These are phyloP conservation scores for sunflower (Helianthus annuus) DNA, from an alignment of 129 eudicot genomes.

Conservation along the genomic window DNA sequence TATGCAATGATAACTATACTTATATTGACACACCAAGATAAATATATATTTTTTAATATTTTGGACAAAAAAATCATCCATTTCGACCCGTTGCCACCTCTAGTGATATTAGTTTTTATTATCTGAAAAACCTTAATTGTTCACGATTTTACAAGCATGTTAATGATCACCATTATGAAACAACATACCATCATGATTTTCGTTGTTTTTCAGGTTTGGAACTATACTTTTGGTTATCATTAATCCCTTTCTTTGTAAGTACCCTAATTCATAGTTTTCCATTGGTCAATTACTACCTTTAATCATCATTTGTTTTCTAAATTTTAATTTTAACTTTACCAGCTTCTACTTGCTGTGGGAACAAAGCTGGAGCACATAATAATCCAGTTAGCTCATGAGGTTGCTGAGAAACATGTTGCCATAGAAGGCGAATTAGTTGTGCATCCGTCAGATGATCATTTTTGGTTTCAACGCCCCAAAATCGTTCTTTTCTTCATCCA, in stretches of 20 bases:
- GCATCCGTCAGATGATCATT: slow-evolving; percentile 71
- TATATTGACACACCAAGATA: too few relatives aligned
- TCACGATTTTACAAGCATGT: too few relatives aligned
- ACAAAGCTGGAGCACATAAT: slow-evolving; percentile 77
- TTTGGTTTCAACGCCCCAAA: slow-evolving; percentile 70
- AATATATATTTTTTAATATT: too few relatives aligned
- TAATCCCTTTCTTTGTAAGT: slow-evolving; percentile 67
- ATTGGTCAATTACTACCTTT: not conserved
- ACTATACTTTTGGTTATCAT: slow-evolving; percentile 74
- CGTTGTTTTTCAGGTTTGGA: slow-evolving; percentile 63
- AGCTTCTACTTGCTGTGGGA: slow-evolving; percentile 75
- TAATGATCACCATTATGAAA: too few relatives aligned
- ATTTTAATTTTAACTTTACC: not conserved
- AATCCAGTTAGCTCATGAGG: slow-evolving; percentile 57
- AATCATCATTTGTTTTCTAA: not conserved
- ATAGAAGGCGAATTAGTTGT: slow-evolving; percentile 58
- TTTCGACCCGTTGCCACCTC: too few relatives aligned
- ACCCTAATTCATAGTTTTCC: not conserved
- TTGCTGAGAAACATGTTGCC: slow-evolving; percentile 64
- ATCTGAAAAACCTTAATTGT: too few relatives aligned
- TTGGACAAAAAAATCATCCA: too few relatives aligned
- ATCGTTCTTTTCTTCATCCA: slow-evolving; percentile 64
- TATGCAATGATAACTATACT: not conserved
- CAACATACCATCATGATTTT: too few relatives aligned
- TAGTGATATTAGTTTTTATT: too few relatives aligned